phyloP scores from a whole-genome alignment of 345 rosid genomes.

The Euphorbia peplus region DNA sequence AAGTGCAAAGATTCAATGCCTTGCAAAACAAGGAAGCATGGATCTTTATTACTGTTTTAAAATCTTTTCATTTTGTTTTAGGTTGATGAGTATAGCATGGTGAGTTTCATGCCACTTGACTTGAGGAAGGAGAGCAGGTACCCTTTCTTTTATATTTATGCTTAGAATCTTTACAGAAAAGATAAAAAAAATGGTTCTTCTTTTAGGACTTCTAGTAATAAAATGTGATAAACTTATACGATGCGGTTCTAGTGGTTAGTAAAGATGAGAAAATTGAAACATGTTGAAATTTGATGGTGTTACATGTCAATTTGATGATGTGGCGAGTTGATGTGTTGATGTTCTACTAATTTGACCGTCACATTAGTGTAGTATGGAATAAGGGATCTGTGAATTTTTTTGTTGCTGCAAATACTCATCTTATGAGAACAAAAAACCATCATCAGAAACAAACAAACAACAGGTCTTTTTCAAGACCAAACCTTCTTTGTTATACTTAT shows the following conservation, averaged over 20 bases:
- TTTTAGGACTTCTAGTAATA: too few relatives aligned
- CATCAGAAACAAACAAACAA: too few relatives aligned
- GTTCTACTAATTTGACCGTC: background rate
- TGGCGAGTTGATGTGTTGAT: background rate
- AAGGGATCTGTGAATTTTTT: background rate
- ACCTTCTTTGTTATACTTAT: too few relatives aligned
- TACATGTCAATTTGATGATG: background rate
- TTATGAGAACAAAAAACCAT: too few relatives aligned
- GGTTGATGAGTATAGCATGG: slow-evolving; percentile 90
- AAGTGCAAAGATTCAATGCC: background rate
- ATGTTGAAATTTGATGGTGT: background rate
- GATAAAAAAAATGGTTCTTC: too few relatives aligned
- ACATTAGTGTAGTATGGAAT: too few relatives aligned
- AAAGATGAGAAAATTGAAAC: background rate
- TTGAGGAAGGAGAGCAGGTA: slow-evolving; percentile 77
- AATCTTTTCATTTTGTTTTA: slow-evolving; percentile 16
- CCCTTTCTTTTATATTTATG: background rate
- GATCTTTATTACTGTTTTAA: background rate
- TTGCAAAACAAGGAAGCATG: background rate
- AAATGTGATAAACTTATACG: too few relatives aligned
- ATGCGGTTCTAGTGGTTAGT: background rate
- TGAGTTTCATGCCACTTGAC: slow-evolving; percentile 77
- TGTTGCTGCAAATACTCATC: too few relatives aligned
- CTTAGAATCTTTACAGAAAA: background rate
- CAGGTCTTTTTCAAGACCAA: too few relatives aligned